Evolutionary conservation across 2,329 filamentous ascomycete genomes (phyloP), one percentile per base, ranked within the genome.

Genomic region (Pseudogymnoascus sp.): DNA sequence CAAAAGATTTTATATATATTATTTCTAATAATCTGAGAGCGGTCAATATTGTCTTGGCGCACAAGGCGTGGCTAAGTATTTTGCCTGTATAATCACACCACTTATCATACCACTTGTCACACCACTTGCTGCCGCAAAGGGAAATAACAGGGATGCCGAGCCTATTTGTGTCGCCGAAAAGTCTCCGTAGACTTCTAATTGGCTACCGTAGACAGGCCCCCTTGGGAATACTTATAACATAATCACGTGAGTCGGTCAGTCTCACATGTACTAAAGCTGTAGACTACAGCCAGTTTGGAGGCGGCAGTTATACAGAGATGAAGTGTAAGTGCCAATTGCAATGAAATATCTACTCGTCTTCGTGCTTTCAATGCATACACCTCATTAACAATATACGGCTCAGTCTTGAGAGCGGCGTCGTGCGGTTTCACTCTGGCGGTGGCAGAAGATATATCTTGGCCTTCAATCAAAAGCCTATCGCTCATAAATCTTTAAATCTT

Each of bases 41-140:
- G 10, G 27, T n/a, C 5, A 6, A 27, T 27, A n/a, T 27, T 29
- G 42, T 21, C 21, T 29, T 48, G 42, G 42, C 10, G 21, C 12
- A 48, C 42, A n/a, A 5, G 7, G 42, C 5, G 12, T n/a, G 27
- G 25, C 6, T 13, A 25, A 25, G 6, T 7, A 42, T 17, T 48
- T 29, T 29, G 25, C 6, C 13, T 7, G 6, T 7, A 48, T 8
- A 25, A 48, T 48, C 42, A 48, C 25, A 27, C 42, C 42, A 48
- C 42, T 48, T n/a, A 48, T 48, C 42, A 48, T 48, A 48, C 42
- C 42, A 48, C 42, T 48, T 29, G 8, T 48, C 42, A 48, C 42
- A 48, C 42, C 42, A 48, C 42, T 48, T 48, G 25, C 21, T 21
- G 5, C 27, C n/a, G 13, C 17, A 44, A 21, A 21, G 21, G 41